Evolutionary conservation across 257 asterid species (phyloP).

Genomic region (Nyctanthes arbortristis): DNA sequence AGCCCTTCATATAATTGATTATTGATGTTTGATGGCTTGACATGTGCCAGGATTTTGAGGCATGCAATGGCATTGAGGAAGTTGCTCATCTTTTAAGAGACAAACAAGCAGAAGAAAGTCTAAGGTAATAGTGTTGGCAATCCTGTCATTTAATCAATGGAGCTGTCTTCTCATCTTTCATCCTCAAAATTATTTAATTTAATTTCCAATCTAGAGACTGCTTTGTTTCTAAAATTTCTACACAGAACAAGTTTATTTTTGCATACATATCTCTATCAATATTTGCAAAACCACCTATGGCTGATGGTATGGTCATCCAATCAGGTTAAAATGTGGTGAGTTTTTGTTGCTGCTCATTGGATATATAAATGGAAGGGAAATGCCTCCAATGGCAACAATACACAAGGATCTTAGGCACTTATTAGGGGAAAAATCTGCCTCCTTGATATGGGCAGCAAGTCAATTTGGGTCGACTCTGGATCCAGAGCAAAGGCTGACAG

Average conservation of each 20-base stretch:
- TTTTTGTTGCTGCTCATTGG: conserved; percentile 90
- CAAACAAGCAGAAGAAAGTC: conserved; percentile 76
- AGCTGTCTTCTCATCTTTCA: background rate
- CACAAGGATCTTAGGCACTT: conserved; percentile 80
- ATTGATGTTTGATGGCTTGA: conserved; percentile 19
- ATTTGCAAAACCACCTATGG: background rate
- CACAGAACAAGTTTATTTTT: background rate
- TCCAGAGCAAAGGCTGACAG: conserved; percentile 76
- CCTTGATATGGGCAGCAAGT: conserved; percentile 97
- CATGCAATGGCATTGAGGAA: conserved; percentile 96
- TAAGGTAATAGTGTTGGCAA: conserved; percentile 51
- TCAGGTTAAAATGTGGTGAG: conserved; percentile 96
- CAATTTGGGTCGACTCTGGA: conserved; percentile 87
- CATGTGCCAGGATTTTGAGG: conserved; percentile 76
- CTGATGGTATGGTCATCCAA: conserved; percentile 9
- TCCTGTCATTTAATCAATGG: background rate
- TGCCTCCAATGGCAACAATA: conserved; percentile 80
- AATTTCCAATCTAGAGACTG: background rate
- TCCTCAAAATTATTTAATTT: background rate
- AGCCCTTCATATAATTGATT: conserved; percentile 9
- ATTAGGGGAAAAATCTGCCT: conserved; percentile 89
- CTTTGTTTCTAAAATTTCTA: conserved; percentile 17
- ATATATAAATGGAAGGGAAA: conserved; percentile 81
- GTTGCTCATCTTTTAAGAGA: conserved; percentile 78
- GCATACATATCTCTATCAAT: background rate